Evolutionary conservation across 139 green algal genomes (phyloP), one percentile per base, ranked within the genome.

Genomic region (Eudorina sp.): DNA sequence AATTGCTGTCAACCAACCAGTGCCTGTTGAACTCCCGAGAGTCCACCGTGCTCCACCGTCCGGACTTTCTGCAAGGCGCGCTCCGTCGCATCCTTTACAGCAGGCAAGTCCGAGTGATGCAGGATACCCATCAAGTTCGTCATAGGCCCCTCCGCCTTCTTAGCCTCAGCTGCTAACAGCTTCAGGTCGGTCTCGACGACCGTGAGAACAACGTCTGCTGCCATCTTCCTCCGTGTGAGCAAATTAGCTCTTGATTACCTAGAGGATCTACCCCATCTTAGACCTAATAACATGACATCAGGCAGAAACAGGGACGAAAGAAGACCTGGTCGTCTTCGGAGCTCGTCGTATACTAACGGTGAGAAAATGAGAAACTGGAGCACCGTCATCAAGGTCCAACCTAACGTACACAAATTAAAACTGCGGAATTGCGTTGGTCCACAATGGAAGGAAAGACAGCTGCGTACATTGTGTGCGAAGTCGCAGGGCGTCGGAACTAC

Each of bases 51-150:
- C 27, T 74, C 40, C 19, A 94, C 64, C 8, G 75, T 75, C 0
- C 94, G 89, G 41, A 97, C 83, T 73, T 92, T 93, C 14, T 96
- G 80, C 31, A 96, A 45, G 1, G 92, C 93, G 8, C 93, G 51
- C 81, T 98, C 96, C 8, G 95, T 90, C 8, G 90, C 88, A 75
- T 97, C 96, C 84, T 95, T 97, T 27, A 98, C 85, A 38, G 94
- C 91, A 16, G 94, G 91, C 38, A 96, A 89, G 34, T 97, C 93
- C 4, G 89, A 91, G 25, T 94, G 90, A 23, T 89, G 86, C 29
- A 96, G 78, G 90, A 92, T 95, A 0, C 93, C 92, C 36, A 92
- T 94, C 29, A 97, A 89, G 45, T 96, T 94, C 19, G 91, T 91
- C 8, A 93, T 91, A 3, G 96, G 69, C 31, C 92, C 89, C 51